Evolutionary conservation across 169 alveolate species (phyloP).

Genomic region (Plasmodium billcollinsi): DNA sequence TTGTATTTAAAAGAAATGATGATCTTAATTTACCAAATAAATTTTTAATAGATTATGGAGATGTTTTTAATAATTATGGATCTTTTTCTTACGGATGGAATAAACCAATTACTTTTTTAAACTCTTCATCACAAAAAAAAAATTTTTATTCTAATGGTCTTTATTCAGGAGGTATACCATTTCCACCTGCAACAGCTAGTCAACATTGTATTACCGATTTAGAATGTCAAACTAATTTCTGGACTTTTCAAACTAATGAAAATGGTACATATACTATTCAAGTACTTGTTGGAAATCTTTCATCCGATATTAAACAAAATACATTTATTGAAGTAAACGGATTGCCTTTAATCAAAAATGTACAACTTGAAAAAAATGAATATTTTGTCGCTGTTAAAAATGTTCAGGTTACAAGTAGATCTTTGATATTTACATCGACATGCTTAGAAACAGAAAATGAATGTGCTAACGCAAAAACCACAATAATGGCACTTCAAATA

Average conservation of each 20-base stretch:
- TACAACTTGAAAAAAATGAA: slow-evolving; percentile 16
- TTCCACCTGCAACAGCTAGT: slow-evolving; percentile 76
- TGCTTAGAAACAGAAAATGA: slow-evolving; percentile 28
- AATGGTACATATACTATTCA: slow-evolving; percentile 66
- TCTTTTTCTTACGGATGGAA: slow-evolving; percentile 67
- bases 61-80: slow-evolving; percentile 28
- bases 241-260: slow-evolving; percentile 52
- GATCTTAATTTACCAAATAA: slow-evolving; percentile 24
- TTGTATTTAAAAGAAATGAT: slow-evolving; percentile 47
- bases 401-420: slow-evolving; percentile 27
- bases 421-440: slow-evolving; percentile 55
- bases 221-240: slow-evolving; percentile 50
- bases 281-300: slow-evolving; percentile 50
- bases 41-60: slow-evolving; percentile 52
- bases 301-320: slow-evolving; percentile 14
- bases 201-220: slow-evolving; percentile 49
- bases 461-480: slow-evolving; percentile 22
- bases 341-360: slow-evolving; percentile 45
- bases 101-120: neutral
- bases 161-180: slow-evolving; percentile 55
- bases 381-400: slow-evolving; percentile 40
- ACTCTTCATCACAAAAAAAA: neutral
- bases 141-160: slow-evolving; percentile 9
- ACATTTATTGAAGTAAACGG: slow-evolving; percentile 69
- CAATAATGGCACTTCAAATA: slow-evolving; percentile 52